These are phyloP conservation scores for Nakazawaea molendinolei DNA, from an alignment of 805 yeast genomes.

Conservation along the genomic window DNA sequence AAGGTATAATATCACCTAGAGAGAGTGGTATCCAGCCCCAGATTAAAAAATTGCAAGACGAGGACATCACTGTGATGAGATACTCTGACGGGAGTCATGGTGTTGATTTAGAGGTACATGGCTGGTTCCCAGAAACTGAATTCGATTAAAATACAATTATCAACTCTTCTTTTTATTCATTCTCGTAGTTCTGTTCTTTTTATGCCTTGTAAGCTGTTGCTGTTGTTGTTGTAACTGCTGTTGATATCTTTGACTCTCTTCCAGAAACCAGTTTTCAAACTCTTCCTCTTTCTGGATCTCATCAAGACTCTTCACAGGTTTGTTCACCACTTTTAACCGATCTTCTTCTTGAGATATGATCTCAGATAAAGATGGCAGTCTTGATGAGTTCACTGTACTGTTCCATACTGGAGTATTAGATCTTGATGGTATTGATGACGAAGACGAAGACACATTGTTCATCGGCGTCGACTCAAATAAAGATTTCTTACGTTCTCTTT, in stretches of 20 bases:
- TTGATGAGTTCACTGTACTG: not conserved
- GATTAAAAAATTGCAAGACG: constrained; percentile 34
- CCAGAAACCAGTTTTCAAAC: constrained; percentile 85
- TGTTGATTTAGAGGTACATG: constrained; percentile 40
- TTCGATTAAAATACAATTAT: constrained; percentile 17
- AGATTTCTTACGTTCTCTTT: constrained; percentile 5
- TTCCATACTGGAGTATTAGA: constrained; percentile 5
- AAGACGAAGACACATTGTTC: not conserved
- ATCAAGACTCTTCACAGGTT: constrained; percentile 39
- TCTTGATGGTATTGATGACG: not conserved
- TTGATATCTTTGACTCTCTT: constrained; percentile 66
- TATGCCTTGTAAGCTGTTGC: not conserved
- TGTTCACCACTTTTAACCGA: constrained; percentile 24
- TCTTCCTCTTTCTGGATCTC: constrained; percentile 79
- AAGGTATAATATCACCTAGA: constrained; percentile 56
- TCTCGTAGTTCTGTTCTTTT: not conserved
- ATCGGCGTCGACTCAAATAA: not conserved
- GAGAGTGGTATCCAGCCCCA: constrained; percentile 41
- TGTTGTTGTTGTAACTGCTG: constrained; percentile 21
- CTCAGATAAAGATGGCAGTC: constrained; percentile 30
- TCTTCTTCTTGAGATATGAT: constrained; percentile 38
- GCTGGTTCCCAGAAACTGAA: constrained; percentile 64
- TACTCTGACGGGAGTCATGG: constrained; percentile 17
- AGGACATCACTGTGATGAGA: constrained; percentile 37
- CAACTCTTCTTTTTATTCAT: not conserved